Percentiles rank a stretch among this genome's conserved stretches.
Conservation (phyloP, 2,329 filamentous ascomycete species). For the Penicillium sp. region DNA sequence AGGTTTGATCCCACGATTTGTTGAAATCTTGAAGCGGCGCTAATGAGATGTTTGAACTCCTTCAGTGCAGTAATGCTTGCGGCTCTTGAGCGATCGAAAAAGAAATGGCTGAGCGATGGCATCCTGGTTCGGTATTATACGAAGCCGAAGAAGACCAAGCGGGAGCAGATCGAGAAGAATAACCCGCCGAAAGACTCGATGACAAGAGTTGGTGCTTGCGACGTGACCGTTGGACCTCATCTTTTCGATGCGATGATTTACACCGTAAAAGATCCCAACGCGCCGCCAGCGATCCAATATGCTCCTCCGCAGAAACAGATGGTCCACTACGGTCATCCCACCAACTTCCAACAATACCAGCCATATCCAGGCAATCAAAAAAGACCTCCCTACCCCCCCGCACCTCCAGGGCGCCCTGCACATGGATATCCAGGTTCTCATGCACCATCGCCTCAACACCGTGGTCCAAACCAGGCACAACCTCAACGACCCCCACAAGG, state of each 20-base stretch:
- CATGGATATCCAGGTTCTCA: constrained; percentile 33
- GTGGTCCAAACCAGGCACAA: constrained; percentile 28
- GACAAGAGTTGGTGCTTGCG: constrained; percentile 60
- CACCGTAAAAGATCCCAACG: constrained; percentile 56
- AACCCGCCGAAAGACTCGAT: constrained; percentile 58
- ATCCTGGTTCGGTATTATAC: constrained; percentile 62
- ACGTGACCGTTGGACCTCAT: constrained; percentile 65
- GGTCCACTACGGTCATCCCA: constrained; percentile 48
- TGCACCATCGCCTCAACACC: constrained; percentile 27
- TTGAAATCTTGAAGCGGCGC: neutral
- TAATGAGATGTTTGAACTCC: constrained; percentile 21
- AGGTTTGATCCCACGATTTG: constrained; percentile 45
- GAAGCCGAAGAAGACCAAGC: constrained; percentile 61
- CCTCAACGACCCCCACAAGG: constrained; percentile 35
- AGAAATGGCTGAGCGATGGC: constrained; percentile 59
- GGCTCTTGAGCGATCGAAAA: constrained; percentile 62
- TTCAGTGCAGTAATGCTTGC: constrained; percentile 59
- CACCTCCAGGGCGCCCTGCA: constrained; percentile 32
- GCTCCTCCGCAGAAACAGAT: constrained; percentile 46
- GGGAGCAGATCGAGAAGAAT: constrained; percentile 50
- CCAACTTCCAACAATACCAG: constrained; percentile 48
- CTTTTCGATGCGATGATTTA: constrained; percentile 63
- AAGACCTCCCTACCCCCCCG: constrained; percentile 33
- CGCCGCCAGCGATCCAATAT: constrained; percentile 44
- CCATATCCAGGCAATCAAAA: constrained; percentile 41